A percentile compares a stretch with the other conserved stretches of the same genome.
Conservation (phyloP, 495 filamentous ascomycete genomes). For the Podospora anserina region DNA sequence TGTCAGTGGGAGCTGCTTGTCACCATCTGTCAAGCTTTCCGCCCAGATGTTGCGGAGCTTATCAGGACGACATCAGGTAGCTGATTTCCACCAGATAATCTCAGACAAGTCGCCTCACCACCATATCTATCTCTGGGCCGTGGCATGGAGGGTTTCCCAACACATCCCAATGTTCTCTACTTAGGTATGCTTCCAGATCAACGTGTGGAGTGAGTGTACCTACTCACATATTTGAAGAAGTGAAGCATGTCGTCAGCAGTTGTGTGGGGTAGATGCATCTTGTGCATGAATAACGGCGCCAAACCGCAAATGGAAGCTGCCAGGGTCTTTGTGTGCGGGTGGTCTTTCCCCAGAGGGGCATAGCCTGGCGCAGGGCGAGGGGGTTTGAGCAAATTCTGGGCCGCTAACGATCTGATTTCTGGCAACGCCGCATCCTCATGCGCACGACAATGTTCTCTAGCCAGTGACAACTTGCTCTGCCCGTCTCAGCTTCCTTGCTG, state of each 20-base stretch:
- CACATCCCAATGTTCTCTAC: too few species aligned
- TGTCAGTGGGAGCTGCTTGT: neutral
- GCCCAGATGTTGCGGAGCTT: neutral
- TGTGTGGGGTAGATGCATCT: neutral
- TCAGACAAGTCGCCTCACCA: too few species aligned
- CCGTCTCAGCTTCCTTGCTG: conserved; percentile 7
- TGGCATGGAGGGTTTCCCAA: too few species aligned
- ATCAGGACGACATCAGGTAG: neutral
- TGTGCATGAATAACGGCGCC: neutral
- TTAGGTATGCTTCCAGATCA: too few species aligned
- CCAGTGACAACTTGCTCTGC: conserved; percentile 35
- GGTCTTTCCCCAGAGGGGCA: conserved; percentile 19
- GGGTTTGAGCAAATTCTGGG: conserved; percentile 52
- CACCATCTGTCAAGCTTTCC: neutral
- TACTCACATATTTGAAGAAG: neutral
- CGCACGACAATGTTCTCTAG: neutral
- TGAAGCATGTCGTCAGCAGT: neutral
- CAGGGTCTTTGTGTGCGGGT: conserved; percentile 13
- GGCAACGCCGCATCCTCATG: neutral
- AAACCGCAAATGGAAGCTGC: conserved; percentile 9
- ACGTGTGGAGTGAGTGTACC: too few species aligned
- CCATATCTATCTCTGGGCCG: too few species aligned
- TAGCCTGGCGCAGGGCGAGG: conserved; percentile 27
- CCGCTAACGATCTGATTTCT: conserved; percentile 22
- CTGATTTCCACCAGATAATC: neutral